A percentile compares a stretch with the other conserved stretches of the same genome.
Evolutionary conservation across 2,329 filamentous ascomycete genomes (phyloP).

Genomic region (Metarhizium guizhouense): DNA sequence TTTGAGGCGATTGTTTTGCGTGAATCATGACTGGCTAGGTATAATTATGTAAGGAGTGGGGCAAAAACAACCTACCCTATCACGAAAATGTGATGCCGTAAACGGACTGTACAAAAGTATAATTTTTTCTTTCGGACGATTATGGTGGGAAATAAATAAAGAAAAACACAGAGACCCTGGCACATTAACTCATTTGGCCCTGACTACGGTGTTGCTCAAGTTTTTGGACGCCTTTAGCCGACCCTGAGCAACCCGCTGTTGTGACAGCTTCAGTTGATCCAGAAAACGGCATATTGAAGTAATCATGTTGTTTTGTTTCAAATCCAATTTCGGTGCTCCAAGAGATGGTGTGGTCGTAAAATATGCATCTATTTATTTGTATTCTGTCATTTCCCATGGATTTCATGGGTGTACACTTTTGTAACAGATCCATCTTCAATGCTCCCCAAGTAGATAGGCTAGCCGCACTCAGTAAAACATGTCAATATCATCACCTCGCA

Average conservation of each 20-base stretch:
- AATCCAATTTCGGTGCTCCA: not conserved
- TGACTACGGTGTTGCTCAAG: too few species aligned
- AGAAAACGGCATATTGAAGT: too few species aligned
- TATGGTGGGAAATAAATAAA: too few species aligned
- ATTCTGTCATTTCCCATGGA: not conserved
- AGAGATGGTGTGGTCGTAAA: not conserved
- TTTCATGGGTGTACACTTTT: not conserved
- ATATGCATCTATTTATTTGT: not conserved
- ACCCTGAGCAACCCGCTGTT: too few species aligned
- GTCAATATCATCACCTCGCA: not conserved
- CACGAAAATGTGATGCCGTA: too few species aligned
- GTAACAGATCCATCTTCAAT: not conserved
- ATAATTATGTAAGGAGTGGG: constrained; percentile 1
- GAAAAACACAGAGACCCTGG: too few species aligned
- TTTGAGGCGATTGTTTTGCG: constrained; percentile 2
- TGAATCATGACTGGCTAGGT: not conserved
- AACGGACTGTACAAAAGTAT: too few species aligned
- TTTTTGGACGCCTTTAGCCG: too few species aligned
- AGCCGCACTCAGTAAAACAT: not conserved
- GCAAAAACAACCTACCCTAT: not conserved
- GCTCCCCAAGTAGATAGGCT: not conserved
- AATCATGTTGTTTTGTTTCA: too few species aligned
- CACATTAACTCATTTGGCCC: too few species aligned
- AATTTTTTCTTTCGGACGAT: too few species aligned
- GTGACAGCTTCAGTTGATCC: too few species aligned